Percentiles rank a stretch among this genome's conserved stretches.
Evolutionary conservation across 73 alveolate species (phyloP).

Genomic region (Symbiodinium natans): DNA sequence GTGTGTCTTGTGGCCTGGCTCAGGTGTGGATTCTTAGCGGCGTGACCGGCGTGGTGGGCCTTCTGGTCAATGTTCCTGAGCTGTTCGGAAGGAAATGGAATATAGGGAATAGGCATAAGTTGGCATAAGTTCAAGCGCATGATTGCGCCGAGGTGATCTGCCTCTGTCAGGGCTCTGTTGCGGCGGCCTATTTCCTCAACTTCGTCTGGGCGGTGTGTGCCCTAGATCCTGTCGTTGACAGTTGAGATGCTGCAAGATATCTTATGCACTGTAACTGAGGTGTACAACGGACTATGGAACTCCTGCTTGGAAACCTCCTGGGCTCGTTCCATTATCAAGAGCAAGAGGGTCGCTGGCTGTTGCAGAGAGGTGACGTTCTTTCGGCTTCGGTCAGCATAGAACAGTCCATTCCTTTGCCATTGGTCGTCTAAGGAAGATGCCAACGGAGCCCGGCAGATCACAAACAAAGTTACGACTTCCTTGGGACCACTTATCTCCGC

Average conservation of each 20-base stretch:
- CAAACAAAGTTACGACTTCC: conserved; percentile 78
- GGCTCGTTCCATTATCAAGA: conserved; percentile 74
- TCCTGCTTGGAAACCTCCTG: conserved; percentile 72
- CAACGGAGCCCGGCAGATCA: conserved; percentile 88
- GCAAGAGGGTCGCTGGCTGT: conserved; percentile 38
- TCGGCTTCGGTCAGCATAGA: neutral
- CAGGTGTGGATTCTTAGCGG: conserved; percentile 79
- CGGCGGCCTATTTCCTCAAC: conserved; percentile 75
- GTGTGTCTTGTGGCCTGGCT: no score
- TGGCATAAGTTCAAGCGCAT: neutral
- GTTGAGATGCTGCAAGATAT: neutral
- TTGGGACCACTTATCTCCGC: conserved; percentile 80
- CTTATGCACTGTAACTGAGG: neutral
- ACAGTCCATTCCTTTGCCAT: neutral
- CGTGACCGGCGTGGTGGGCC: conserved; percentile 61
- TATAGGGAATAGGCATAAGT: no score
- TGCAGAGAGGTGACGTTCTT: neutral
- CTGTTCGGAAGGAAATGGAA: no score
- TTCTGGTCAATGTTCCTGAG: conserved; percentile 43
- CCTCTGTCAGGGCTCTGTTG: conserved; percentile 62
- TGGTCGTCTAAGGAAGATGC: conserved; percentile 29
- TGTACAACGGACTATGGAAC: conserved; percentile 86
- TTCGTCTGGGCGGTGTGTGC: conserved; percentile 59
- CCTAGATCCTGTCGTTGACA: neutral
- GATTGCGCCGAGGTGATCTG: conserved; percentile 46